phyloP scores from a whole-genome alignment of 2,329 filamentous ascomycete genomes.

The Diaporthe amygdali region DNA sequence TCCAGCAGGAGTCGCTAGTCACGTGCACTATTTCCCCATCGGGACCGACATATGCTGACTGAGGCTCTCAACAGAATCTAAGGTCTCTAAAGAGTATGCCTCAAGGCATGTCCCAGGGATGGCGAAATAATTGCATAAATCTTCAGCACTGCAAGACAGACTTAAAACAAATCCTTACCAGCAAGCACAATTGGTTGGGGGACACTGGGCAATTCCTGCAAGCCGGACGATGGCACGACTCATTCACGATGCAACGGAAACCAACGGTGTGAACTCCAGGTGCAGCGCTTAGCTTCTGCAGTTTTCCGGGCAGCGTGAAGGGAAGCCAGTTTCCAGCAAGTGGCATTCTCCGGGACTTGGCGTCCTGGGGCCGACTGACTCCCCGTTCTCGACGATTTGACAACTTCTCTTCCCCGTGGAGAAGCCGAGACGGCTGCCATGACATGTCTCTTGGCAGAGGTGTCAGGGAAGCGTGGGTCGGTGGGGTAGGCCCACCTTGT shows the following conservation, averaged over 20 bases:
- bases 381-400: neutral
- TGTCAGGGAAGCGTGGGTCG: constrained; percentile 14
- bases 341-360: neutral
- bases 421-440: constrained; percentile 3
- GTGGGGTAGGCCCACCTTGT: constrained; percentile 2
- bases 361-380: neutral
- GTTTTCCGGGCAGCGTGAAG: neutral
- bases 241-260: constrained; percentile 9
- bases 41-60: neutral
- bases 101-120: constrained; percentile 11
- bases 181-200: neutral
- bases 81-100: constrained; percentile 10
- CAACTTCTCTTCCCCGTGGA: neutral
- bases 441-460: neutral
- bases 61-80: neutral
- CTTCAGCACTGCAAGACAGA: neutral
- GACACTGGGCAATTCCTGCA: neutral
- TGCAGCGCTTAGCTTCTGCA: neutral
- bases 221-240: neutral
- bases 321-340: neutral
- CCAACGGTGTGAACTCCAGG: neutral
- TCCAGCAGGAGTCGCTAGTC: neutral
- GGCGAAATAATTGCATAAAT: neutral
- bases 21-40: neutral
- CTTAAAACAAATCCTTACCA: neutral